These are phyloP conservation scores for Pseudopithomyces chartarum DNA, from an alignment of 2,329 filamentous ascomycete genomes.

Conservation along the genomic window DNA sequence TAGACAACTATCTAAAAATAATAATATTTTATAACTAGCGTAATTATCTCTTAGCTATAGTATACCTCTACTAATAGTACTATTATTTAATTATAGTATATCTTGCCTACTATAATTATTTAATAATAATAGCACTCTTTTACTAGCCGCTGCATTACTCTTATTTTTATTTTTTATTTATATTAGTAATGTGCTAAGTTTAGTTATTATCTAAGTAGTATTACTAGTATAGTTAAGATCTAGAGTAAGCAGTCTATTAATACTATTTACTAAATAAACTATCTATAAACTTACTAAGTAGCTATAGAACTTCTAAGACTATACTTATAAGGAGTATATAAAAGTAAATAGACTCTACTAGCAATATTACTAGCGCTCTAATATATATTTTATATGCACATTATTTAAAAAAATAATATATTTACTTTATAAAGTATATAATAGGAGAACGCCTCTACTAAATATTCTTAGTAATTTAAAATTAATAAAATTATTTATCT, in stretches of 20 bases:
- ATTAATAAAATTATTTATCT: neutral
- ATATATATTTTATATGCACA: neutral
- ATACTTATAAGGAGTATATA: neutral
- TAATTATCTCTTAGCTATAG: neutral
- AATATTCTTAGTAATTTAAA: too few relatives aligned
- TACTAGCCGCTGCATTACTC: neutral
- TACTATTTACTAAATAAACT: neutral
- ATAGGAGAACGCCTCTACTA: neutral
- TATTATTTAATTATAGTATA: too few relatives aligned
- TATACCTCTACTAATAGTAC: too few relatives aligned
- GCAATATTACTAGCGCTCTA: neutral
- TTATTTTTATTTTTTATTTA: neutral
- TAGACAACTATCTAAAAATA: neutral
- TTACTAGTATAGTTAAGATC: too few relatives aligned
- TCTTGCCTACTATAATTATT: neutral
- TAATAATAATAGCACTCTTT: too few relatives aligned
- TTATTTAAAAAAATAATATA: neutral
- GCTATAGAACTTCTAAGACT: neutral
- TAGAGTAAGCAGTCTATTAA: too few relatives aligned
- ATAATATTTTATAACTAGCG: neutral
- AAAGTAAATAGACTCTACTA: neutral
- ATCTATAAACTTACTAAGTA: constrained; percentile 1
- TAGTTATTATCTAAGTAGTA: too few relatives aligned
- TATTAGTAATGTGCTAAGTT: neutral
- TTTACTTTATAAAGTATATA: neutral